These are phyloP conservation scores for Monosporascus ibericus DNA, from an alignment of 2,329 filamentous ascomycete species.

Conservation along the genomic window DNA sequence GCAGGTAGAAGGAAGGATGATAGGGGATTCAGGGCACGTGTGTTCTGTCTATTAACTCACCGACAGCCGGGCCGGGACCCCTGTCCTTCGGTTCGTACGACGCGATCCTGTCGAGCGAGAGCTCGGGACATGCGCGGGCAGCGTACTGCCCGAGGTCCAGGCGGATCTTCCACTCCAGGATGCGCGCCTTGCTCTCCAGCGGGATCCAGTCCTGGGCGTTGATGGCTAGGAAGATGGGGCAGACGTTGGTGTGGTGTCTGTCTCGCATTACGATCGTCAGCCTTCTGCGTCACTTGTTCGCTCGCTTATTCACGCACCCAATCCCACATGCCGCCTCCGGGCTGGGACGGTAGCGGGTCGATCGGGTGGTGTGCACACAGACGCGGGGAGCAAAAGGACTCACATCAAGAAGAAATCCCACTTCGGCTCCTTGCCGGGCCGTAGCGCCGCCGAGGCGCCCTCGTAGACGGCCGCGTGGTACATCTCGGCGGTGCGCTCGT, in stretches of 20 bases:
- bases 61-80: constrained; percentile 30
- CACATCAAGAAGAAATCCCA: constrained; percentile 74
- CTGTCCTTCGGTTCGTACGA: constrained; percentile 49
- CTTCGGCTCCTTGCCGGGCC: constrained; percentile 58
- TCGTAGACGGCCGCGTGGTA: constrained; percentile 54
- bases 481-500: constrained; percentile 55
- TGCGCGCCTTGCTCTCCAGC: constrained; percentile 52
- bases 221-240: constrained; percentile 69
- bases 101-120: constrained; percentile 53
- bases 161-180: constrained; percentile 79
- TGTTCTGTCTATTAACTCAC: constrained; percentile 24
- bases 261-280: constrained; percentile 18
- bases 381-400: constrained; percentile 14
- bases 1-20: too few relatives aligned
- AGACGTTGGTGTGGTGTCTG: constrained; percentile 69
- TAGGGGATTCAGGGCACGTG: too few relatives aligned
- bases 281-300: too few relatives aligned
- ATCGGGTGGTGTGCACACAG: neutral
- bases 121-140: constrained; percentile 56
- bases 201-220: constrained; percentile 56
- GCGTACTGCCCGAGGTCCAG: constrained; percentile 70
- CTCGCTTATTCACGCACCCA: neutral
- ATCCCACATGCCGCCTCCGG: too few relatives aligned
- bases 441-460: constrained; percentile 51
- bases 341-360: neutral